Percentiles rank a stretch among this genome's conserved stretches.
phyloP scores from a whole-genome alignment of 2,329 filamentous ascomycete species.

The Claviceps spartinae region DNA sequence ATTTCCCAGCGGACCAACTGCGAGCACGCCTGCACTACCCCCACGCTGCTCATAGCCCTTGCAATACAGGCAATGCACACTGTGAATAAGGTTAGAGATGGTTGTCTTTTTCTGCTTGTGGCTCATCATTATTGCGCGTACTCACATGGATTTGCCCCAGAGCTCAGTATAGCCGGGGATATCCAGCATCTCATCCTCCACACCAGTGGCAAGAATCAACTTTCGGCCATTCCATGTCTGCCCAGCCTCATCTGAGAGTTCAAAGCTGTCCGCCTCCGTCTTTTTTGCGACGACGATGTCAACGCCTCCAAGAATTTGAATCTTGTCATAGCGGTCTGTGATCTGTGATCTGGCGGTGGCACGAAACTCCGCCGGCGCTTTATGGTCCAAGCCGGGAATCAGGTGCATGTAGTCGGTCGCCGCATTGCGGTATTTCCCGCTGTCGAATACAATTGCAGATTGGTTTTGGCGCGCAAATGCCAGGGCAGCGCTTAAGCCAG shows the following conservation, averaged over 20 bases:
- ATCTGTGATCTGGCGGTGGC: constrained; percentile 14
- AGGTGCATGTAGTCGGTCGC: constrained; percentile 35
- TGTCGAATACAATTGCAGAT: constrained; percentile 35
- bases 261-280: constrained; percentile 18
- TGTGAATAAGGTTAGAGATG: too few species aligned
- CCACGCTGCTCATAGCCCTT: too few species aligned
- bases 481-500: constrained; percentile 33
- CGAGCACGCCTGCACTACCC: too few species aligned
- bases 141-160: constrained; percentile 25
- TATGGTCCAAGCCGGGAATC: constrained; percentile 26
- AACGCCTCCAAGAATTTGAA: constrained; percentile 21
- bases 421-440: constrained; percentile 35
- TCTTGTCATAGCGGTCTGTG: constrained; percentile 15
- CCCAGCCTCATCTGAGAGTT: constrained; percentile 26
- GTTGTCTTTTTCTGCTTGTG: too few species aligned
- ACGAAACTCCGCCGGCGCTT: constrained; percentile 20
- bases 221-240: constrained; percentile 34
- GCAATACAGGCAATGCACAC: too few species aligned
- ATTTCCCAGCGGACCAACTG: too few species aligned
- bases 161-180: constrained; percentile 39
- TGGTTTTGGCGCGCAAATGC: constrained; percentile 35
- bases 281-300: constrained; percentile 19
- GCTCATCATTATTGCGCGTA: too few species aligned
- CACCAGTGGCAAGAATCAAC: constrained; percentile 40
- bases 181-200: constrained; percentile 39